Evolutionary conservation across 225 moss, liverwort and hornwort genomes (phyloP), one percentile per base, ranked within the genome.

Genomic region (Anthoceros angustus): DNA sequence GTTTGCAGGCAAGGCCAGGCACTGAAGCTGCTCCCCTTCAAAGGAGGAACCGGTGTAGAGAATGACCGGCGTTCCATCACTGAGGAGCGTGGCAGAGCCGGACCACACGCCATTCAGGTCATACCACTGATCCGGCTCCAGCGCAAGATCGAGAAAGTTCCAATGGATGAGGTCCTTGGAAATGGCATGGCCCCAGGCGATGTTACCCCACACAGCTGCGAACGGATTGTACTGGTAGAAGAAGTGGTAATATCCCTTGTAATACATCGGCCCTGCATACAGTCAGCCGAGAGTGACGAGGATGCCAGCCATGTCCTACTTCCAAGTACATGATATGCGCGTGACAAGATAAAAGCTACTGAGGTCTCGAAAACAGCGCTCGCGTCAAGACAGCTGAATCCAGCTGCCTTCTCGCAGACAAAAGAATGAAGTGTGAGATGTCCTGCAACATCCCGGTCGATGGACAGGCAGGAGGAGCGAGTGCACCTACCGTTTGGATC

Each of bases 171-270:
- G 38, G 45, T 93, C 92, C 0, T 67, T 66, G 48, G 92, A 93
- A 9, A 93, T 82, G 6, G 89, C 89, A 63, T 93, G 92, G 12
- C 89, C 92, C 92, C 92, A 89, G 24, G 71, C 76, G 25, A 87
- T 75, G 43, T 79, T 64, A 8, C 70, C 80, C 89, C 89, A 89
- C 2, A 80, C 64, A 8, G 79, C 75, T 0, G 46, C 80, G 8
- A 70, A 10, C 0, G 92, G 88, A 45, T 92, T 89, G 72, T 92
- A 92, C 64, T 92, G 88, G 64, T 92, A 92, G 63, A 92, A 92
- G 10, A 92, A 39, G 21, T 92, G 92, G 61, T 92, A 92, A 42
- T 78, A 86, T 0, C 86, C 92, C 64, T 75, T 82, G 67, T 87
- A 92, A 21, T 63, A 89, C 88, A 89, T 74, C 3, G 88, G 86